Base-by-base conservation (phyloP, 2,329 filamentous ascomycete genomes). In the Aspergillus floridensis region DNA sequence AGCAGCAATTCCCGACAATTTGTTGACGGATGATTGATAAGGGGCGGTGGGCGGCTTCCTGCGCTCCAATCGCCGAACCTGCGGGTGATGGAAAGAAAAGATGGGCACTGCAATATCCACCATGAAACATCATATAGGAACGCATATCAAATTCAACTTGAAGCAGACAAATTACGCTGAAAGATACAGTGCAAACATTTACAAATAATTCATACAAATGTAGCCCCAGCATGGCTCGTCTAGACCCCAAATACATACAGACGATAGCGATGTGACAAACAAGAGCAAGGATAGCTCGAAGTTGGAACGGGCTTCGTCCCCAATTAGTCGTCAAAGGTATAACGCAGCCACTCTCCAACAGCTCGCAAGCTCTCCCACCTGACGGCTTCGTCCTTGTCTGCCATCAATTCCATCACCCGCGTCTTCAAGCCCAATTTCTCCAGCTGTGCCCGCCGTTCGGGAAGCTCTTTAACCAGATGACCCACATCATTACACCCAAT, bases 401-500 rank as follows among this genome's bases (percentile, higher is more conserved):
- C 88, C 93, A 97, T 97, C 70, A 97, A 81, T 78, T 92, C 90
- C 92, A 97, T 96, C 61, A 96, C 88, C 66, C 91, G 84, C 19
- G 85, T 86, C 84, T 97, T 97, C 63, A 97, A 77, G 0, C 92
- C 92, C 48, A 92, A 76, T 78, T 88, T 92, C 80, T 97, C 93
- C 67, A 96, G 82, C 73, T 89, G 85, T 59, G 83, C 80, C 70
- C 93, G 82, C 79, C 88, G 90, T 79, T 96, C 92, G 0, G 93
- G 92, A 57, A 93, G 90, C 76, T 96, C 91, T 76, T 91, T 93
- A 52, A 97, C 92, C 61, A 97, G 79, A 63, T 83, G 88, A n/a
- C 91, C 92, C 21, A 97, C 86, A 72, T 97, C 93, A 73, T 96
- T 96, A 78, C 92, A 96, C 21, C 90, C 93, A 77, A 96, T 93